A percentile compares a stretch with the other conserved stretches of the same genome.
Conservation (phyloP, 1,139 yeast genomes). For the Sugiyamaella sp. region DNA sequence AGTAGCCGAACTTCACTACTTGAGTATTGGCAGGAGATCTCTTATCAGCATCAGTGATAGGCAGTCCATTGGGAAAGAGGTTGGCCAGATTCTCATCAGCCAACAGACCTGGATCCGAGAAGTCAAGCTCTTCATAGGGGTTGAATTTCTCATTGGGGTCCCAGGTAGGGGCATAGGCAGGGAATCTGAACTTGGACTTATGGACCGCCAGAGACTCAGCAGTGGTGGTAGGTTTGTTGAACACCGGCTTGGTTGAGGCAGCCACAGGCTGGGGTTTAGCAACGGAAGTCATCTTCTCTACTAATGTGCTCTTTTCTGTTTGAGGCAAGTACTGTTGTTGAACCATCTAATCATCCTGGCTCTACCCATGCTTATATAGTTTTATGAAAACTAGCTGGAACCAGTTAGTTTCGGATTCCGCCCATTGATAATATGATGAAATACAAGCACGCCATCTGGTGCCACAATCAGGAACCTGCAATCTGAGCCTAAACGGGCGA, state of each 20-base stretch:
- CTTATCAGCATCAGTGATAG: slow-evolving; percentile 21
- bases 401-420: slow-evolving; percentile 1
- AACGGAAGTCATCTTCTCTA: neutral
- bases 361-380: neutral
- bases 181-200: slow-evolving; percentile 30
- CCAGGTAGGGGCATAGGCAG: slow-evolving; percentile 57
- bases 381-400: too few relatives aligned
- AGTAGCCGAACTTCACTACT: slow-evolving; percentile 26
- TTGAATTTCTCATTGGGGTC: slow-evolving; percentile 47
- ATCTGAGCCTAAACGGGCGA: too few relatives aligned
- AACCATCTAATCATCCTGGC: neutral
- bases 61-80: slow-evolving; percentile 33
- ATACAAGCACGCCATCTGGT: neutral
- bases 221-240: neutral
- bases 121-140: slow-evolving; percentile 44
- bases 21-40: slow-evolving; percentile 22
- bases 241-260: neutral
- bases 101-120: slow-evolving; percentile 43
- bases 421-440: neutral
- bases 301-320: too few relatives aligned
- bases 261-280: neutral
- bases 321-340: neutral
- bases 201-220: slow-evolving; percentile 2
- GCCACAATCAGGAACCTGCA: neutral
- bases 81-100: slow-evolving; percentile 41